A percentile compares a stretch with the other conserved stretches of the same genome.
Conservation (phyloP, 2,329 filamentous ascomycete genomes). For the Akanthomyces uredinophilus region DNA sequence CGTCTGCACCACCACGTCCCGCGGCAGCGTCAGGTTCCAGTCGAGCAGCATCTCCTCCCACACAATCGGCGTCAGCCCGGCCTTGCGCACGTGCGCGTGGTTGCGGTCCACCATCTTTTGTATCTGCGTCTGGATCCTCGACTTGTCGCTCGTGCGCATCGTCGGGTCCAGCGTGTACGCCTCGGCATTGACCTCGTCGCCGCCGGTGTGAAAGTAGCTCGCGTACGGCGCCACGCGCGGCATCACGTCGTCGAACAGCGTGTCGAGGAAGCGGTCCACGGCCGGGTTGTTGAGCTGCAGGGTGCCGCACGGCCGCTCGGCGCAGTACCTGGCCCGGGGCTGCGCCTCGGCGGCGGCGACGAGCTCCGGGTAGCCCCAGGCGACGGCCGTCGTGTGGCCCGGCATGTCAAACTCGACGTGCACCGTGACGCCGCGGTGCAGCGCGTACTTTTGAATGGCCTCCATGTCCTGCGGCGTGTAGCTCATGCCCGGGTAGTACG, state of each 20-base stretch:
- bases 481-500: constrained; percentile 62
- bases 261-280: constrained; percentile 68
- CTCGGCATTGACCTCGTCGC: constrained; percentile 79
- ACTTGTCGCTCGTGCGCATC: constrained; percentile 59
- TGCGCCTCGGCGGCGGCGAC: constrained; percentile 57
- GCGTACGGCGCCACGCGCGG: constrained; percentile 65
- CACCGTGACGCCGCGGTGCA: constrained; percentile 62
- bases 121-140: constrained; percentile 66
- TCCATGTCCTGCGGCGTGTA: constrained; percentile 63
- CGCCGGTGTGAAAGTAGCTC: constrained; percentile 77
- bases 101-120: constrained; percentile 70
- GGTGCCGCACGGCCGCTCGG: constrained; percentile 60
- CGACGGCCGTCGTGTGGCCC: constrained; percentile 65
- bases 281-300: constrained; percentile 69
- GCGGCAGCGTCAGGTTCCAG: constrained; percentile 65
- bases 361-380: constrained; percentile 62
- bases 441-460: constrained; percentile 65
- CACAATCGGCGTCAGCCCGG: constrained; percentile 66
- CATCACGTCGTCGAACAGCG: constrained; percentile 66
- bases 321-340: constrained; percentile 56
- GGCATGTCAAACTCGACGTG: constrained; percentile 78
- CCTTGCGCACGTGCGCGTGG: constrained; percentile 57
- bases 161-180: constrained; percentile 67
- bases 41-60: constrained; percentile 83
- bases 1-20: constrained; percentile 70